phyloP scores from a whole-genome alignment of 345 rosid species.

The Syzygium grande region DNA sequence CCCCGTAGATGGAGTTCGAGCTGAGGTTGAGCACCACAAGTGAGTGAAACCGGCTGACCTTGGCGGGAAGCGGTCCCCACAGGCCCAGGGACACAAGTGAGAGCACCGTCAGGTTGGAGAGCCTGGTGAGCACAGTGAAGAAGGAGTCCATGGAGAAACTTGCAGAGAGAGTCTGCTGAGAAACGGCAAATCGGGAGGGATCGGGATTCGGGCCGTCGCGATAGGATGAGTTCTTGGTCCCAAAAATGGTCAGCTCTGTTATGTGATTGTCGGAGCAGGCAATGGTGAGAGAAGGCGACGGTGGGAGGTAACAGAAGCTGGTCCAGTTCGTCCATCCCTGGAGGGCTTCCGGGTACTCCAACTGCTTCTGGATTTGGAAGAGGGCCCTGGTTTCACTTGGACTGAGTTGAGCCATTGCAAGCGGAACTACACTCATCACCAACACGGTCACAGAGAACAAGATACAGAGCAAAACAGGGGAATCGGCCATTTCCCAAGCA shows the following conservation, averaged over 20 bases:
- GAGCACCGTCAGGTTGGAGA: constrained; percentile 46
- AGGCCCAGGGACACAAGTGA: constrained; percentile 71
- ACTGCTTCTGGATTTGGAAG: constrained; percentile 48
- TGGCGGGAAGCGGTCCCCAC: constrained; percentile 66
- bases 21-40: constrained; percentile 55
- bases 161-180: constrained; percentile 29
- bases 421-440: constrained; percentile 12
- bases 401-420: constrained; percentile 38
- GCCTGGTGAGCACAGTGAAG: constrained; percentile 58
- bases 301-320: constrained; percentile 61
- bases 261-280: constrained; percentile 43
- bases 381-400: constrained; percentile 47
- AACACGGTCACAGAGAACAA: constrained; percentile 4
- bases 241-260: constrained; percentile 49
- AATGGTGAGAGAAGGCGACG: constrained; percentile 49
- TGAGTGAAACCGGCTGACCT: constrained; percentile 39
- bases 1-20: constrained; percentile 66
- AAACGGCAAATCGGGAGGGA: constrained; percentile 12
- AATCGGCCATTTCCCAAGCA: background rate
- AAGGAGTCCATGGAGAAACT: constrained; percentile 55
- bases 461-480: background rate
- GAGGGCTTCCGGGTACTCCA: constrained; percentile 65
- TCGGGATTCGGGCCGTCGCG: background rate
- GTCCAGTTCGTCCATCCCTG: constrained; percentile 71
- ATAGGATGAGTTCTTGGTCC: constrained; percentile 46